Evolutionary conservation across 2,329 filamentous ascomycete genomes (phyloP).

Genomic region (Exserohilum rostratum): DNA sequence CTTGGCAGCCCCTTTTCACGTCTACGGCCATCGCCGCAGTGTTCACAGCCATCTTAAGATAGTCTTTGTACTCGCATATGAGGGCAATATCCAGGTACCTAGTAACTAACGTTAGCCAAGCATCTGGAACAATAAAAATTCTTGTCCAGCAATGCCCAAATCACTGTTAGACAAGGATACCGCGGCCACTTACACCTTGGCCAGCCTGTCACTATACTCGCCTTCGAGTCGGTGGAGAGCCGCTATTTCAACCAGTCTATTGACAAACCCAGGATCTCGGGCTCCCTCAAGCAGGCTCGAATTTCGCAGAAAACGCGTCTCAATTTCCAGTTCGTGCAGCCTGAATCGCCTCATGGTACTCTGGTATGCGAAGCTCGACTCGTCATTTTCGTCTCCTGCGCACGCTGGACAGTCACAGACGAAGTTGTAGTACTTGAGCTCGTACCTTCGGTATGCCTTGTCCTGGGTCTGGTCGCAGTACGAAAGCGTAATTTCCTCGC

Average conservation of each 20-base stretch:
- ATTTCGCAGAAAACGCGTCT: constrained; percentile 28
- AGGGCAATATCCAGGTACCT: constrained; percentile 45
- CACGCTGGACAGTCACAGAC: constrained; percentile 49
- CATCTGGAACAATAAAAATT: too few species aligned
- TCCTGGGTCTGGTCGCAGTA: constrained; percentile 47
- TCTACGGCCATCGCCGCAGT: constrained; percentile 35
- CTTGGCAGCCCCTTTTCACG: constrained; percentile 36
- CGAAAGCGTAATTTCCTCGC: constrained; percentile 48
- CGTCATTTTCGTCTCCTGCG: constrained; percentile 35
- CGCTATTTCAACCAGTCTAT: constrained; percentile 37
- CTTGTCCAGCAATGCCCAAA: too few species aligned
- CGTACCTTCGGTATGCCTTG: constrained; percentile 34
- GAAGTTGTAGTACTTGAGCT: constrained; percentile 48
- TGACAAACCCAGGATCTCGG: constrained; percentile 19
- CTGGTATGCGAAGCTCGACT: constrained; percentile 29
- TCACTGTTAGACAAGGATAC: too few species aligned
- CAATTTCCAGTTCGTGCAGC: constrained; percentile 43
- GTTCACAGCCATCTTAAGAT: constrained; percentile 26
- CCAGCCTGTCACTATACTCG: constrained; percentile 29
- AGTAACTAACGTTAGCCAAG: constrained; percentile 7
- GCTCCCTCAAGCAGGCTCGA: constrained; percentile 18
- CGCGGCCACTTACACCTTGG: constrained; percentile 30
- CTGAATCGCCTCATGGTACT: constrained; percentile 41
- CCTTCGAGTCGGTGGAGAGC: constrained; percentile 36
- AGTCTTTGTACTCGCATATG: constrained; percentile 32